Evolutionary conservation across 495 filamentous ascomycete species (phyloP).

Genomic region (Daldinia grandis): DNA sequence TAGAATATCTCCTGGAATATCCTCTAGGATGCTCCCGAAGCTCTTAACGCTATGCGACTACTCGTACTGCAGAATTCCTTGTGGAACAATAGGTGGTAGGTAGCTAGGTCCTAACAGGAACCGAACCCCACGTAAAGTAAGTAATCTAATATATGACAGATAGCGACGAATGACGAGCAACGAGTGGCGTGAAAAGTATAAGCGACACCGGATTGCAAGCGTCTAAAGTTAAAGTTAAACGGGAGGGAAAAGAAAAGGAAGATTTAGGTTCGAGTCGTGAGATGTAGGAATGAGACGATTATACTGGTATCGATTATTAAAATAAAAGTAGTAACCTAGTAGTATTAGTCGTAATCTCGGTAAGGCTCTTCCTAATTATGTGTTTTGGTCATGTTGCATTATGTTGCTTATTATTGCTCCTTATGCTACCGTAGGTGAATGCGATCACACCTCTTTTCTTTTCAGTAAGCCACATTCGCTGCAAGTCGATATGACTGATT

Average conservation of each 20-base stretch:
- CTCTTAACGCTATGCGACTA: conserved; percentile 10
- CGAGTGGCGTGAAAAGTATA: conserved; percentile 1
- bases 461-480: conserved; percentile 5
- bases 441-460: conserved; percentile 2
- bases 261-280: conserved; percentile 1
- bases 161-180: background rate
- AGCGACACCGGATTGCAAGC: background rate
- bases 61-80: background rate
- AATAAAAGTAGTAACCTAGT: conserved; percentile 10
- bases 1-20: background rate
- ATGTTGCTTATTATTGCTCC: background rate
- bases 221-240: background rate
- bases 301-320: conserved; percentile 8
- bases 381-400: background rate
- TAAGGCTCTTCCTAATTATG: conserved; percentile 3
- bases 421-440: background rate
- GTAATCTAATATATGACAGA: background rate
- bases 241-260: background rate
- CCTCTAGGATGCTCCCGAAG: background rate
- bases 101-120: background rate
- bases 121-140: conserved; percentile 16
- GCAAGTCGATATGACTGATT: background rate
- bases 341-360: conserved; percentile 17
- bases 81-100: background rate
- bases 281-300: conserved; percentile 2